Evolutionary conservation across 805 yeast genomes (phyloP).

Genomic region (Lipomyces sp.): DNA sequence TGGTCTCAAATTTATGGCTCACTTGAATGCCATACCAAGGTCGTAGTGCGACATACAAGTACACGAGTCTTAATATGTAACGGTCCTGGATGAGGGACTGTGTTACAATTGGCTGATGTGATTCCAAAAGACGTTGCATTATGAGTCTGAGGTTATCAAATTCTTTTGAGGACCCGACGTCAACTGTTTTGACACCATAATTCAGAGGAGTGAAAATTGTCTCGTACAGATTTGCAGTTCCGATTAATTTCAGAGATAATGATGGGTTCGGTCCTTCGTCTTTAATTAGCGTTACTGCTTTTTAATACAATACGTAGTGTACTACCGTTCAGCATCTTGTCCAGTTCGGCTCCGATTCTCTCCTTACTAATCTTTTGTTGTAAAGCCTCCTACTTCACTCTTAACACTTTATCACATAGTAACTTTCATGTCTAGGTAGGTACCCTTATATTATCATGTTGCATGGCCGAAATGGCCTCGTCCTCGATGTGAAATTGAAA

Average conservation of each 20-base stretch:
- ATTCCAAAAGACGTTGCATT: slow-evolving; percentile 2
- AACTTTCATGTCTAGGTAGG: neutral
- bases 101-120: slow-evolving; percentile 15
- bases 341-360: slow-evolving; percentile 83
- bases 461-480: slow-evolving; percentile 64
- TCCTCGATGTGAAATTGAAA: slow-evolving; percentile 69
- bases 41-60: slow-evolving; percentile 56
- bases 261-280: slow-evolving; percentile 31
- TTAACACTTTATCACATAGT: neutral
- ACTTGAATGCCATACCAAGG: slow-evolving; percentile 52
- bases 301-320: neutral
- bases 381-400: slow-evolving; percentile 50
- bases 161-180: neutral
- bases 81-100: slow-evolving; percentile 22
- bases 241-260: slow-evolving; percentile 34
- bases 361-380: slow-evolving; percentile 82
- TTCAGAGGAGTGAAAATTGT: slow-evolving; percentile 29
- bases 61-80: slow-evolving; percentile 46
- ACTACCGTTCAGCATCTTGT: slow-evolving; percentile 68
- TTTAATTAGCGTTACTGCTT: neutral
- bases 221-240: slow-evolving; percentile 23
- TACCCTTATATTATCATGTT: slow-evolving; percentile 55
- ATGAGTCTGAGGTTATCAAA: slow-evolving; percentile 2
- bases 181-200: slow-evolving; percentile 15
- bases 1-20: slow-evolving; percentile 45